Evolutionary conservation across 345 rosid species (phyloP).

Genomic region (Citrus sp.): DNA sequence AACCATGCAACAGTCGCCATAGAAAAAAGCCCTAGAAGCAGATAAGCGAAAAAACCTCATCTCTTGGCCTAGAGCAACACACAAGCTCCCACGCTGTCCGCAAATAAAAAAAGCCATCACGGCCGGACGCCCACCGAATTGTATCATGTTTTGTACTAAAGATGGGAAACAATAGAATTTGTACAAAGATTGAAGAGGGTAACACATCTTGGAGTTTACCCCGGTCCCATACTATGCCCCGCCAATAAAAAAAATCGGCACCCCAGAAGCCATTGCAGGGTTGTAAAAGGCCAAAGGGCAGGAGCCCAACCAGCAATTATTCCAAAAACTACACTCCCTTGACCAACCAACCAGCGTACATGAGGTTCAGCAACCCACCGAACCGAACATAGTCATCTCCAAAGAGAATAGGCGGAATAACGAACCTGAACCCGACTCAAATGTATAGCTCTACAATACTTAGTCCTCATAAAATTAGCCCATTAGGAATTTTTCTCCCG

Average conservation of each 20-base stretch:
- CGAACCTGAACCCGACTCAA: fast-evolving
- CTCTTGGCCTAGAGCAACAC: fast-evolving
- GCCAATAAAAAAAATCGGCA: fast-evolving
- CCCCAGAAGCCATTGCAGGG: fast-evolving
- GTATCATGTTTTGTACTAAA: fast-evolving
- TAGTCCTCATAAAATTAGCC: no score
- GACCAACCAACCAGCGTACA: no score
- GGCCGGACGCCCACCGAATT: fast-evolving
- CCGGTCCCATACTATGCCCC: fast-evolving
- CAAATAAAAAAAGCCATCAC: fast-evolving
- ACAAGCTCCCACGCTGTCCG: no score
- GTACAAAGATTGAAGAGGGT: fast-evolving
- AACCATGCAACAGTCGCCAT: fast-evolving
- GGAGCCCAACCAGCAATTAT: background rate
- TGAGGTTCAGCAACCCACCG: no score
- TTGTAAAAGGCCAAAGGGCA: background rate
- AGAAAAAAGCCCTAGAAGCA: no score
- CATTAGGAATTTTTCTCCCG: no score
- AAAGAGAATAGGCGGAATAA: background rate
- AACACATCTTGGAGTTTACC: no score
- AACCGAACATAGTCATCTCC: fast-evolving
- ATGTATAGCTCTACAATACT: no score
- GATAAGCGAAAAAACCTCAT: no score
- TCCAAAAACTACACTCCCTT: background rate
- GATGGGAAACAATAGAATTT: no score